Conservation (phyloP, 1,284 basidiomycete species). For the Pseudomicrostroma phylloplanum region DNA sequence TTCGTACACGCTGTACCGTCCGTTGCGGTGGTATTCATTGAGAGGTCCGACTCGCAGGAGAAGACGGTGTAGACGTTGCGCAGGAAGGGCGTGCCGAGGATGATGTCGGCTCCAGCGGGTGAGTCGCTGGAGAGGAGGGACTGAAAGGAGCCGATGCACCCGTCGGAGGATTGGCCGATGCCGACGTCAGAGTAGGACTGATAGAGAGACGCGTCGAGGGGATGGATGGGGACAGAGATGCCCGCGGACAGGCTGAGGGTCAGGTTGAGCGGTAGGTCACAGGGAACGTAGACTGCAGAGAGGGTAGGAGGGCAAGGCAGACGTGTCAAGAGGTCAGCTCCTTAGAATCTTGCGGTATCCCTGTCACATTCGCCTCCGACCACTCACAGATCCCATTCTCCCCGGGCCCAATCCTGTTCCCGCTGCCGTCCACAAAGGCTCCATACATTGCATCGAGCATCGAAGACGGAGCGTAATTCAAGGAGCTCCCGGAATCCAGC, state of each 20-base stretch:
- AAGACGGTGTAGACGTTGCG: constrained; percentile 40
- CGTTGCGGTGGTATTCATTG: constrained; percentile 5
- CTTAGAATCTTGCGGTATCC: too few species aligned
- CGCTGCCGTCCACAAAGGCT: constrained; percentile 16
- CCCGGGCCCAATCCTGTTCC: constrained; percentile 29
- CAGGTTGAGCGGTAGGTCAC: constrained; percentile 34
- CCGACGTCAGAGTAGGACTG: constrained; percentile 9
- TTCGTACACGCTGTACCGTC: constrained; percentile 21
- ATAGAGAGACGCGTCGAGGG: constrained; percentile 34
- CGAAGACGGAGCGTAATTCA: constrained; percentile 29
- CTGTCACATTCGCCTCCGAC: neutral
- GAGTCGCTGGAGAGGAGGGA: constrained; percentile 22
- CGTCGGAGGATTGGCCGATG: constrained; percentile 16
- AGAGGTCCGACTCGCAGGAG: constrained; percentile 24
- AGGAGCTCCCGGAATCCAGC: constrained; percentile 30
- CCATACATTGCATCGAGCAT: constrained; percentile 40
- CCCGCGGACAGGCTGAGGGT: constrained; percentile 25
- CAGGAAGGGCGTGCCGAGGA: constrained; percentile 38
- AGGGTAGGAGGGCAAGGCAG: neutral
- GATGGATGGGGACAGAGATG: constrained; percentile 33
- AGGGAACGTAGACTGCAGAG: constrained; percentile 30
- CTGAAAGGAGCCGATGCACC: constrained; percentile 43
- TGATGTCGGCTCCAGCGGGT: constrained; percentile 29
- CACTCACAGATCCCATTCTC: constrained; percentile 26
- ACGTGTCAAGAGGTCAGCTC: neutral